phyloP scores from a whole-genome alignment of 176 grass and related monocot genomes.

The Cenchrus fungigraminus region DNA sequence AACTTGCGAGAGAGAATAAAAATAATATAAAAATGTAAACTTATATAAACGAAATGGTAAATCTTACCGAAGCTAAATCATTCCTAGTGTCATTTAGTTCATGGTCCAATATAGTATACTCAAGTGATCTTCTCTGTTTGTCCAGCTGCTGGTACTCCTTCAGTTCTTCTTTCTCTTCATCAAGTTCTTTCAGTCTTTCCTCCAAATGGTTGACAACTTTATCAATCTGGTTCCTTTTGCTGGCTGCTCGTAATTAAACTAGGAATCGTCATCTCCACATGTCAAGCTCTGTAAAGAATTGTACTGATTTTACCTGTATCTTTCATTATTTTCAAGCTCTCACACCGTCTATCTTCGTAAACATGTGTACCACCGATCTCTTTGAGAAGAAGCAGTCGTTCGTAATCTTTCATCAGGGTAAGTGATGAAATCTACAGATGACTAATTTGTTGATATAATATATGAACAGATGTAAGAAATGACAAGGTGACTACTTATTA shows the following conservation, averaged over 20 bases:
- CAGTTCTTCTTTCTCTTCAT: constrained; percentile 97
- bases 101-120: constrained; percentile 90
- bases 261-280: constrained; percentile 5
- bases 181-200: constrained; percentile 81
- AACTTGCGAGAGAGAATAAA: neutral
- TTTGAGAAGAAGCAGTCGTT: constrained; percentile 91
- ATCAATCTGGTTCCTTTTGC: constrained; percentile 99
- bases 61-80: constrained; percentile 61
- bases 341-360: constrained; percentile 79
- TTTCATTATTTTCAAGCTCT: constrained; percentile 98
- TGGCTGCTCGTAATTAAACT: constrained; percentile 48
- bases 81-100: constrained; percentile 83
- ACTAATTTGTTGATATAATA: constrained; percentile 31
- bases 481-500: constrained; percentile 33
- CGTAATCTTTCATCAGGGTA: constrained; percentile 96
- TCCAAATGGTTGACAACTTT: constrained; percentile 86
- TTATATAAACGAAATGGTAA: constrained; percentile 22
- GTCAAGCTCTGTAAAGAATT: constrained; percentile 13
- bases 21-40: neutral
- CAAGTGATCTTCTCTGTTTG: constrained; percentile 84
- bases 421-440: constrained; percentile 81
- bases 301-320: constrained; percentile 61
- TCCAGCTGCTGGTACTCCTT: constrained; percentile 89
- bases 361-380: constrained; percentile 94
- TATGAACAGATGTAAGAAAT: constrained; percentile 7